Conservation (phyloP, 2,329 filamentous ascomycete genomes). For the Colletotrichum sojae region DNA sequence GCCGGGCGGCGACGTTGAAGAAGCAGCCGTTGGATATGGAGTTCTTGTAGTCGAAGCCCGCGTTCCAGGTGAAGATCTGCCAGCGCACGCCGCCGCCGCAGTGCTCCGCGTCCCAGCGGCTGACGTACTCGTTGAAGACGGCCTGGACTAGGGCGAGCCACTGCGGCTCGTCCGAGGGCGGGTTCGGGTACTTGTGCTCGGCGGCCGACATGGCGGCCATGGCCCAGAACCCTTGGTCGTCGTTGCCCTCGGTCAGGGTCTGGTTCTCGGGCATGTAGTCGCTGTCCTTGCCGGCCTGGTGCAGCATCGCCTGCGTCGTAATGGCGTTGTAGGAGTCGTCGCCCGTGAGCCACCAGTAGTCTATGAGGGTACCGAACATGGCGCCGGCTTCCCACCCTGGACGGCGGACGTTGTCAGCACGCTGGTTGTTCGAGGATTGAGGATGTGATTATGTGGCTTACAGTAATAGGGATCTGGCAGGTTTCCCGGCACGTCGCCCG, state of each 20-base stretch:
- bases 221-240: conserved; percentile 88
- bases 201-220: conserved; percentile 84
- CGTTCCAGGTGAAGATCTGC: conserved; percentile 87
- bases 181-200: conserved; percentile 81
- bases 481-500: conserved; percentile 71
- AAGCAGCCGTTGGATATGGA: conserved; percentile 78
- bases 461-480: conserved; percentile 70
- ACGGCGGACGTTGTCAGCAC: conserved; percentile 50
- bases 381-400: conserved; percentile 80
- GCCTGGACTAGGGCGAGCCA: conserved; percentile 85
- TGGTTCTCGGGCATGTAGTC: conserved; percentile 79
- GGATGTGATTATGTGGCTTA: conserved; percentile 48
- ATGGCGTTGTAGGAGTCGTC: conserved; percentile 75
- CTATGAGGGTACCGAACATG: conserved; percentile 78
- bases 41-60: conserved; percentile 79
- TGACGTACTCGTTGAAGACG: conserved; percentile 83
- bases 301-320: conserved; percentile 70
- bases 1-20: conserved; percentile 78
- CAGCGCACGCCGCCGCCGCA: conserved; percentile 85
- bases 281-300: conserved; percentile 69
- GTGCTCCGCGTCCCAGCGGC: conserved; percentile 76
- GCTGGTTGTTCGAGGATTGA: conserved; percentile 51
- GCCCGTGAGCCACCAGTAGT: conserved; percentile 82
- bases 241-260: conserved; percentile 74
- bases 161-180: conserved; percentile 72